phyloP scores from a whole-genome alignment of 352 stramenopile species.

The Blastocystis sp. region DNA sequence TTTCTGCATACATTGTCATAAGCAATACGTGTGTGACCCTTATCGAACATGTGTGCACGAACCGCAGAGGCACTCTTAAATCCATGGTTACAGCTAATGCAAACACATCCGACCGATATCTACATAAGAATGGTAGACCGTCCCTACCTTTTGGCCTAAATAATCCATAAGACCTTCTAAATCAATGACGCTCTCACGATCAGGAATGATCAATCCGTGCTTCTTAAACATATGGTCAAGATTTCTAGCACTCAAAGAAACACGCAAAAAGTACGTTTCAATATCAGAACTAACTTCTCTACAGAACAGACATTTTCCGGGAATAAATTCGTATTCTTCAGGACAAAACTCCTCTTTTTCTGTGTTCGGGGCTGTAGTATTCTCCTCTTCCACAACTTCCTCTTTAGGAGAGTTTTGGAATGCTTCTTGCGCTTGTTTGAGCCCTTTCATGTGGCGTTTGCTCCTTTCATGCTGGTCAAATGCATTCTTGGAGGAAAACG shows the following conservation, averaged over 20 bases:
- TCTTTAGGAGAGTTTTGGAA: slow-evolving; percentile 65
- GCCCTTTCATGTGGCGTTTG: slow-evolving; percentile 79
- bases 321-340: slow-evolving; percentile 31
- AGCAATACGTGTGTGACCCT: slow-evolving; percentile 81
- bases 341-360: not conserved
- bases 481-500: slow-evolving; percentile 74
- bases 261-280: not conserved
- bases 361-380: not conserved
- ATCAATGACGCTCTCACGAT: slow-evolving; percentile 81
- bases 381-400: slow-evolving; percentile 30
- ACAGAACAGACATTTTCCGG: slow-evolving; percentile 43
- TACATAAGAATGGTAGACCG: slow-evolving; percentile 73
- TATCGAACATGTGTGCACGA: slow-evolving; percentile 83
- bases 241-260: slow-evolving; percentile 58
- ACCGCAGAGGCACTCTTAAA: slow-evolving; percentile 78
- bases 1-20: slow-evolving; percentile 73
- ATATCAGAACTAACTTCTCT: not conserved
- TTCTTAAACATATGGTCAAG: slow-evolving; percentile 76
- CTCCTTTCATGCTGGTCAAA: slow-evolving; percentile 77
- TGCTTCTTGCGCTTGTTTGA: slow-evolving; percentile 72
- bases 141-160: slow-evolving; percentile 77
- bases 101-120: slow-evolving; percentile 84
- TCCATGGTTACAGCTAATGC: slow-evolving; percentile 72
- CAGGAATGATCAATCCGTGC: slow-evolving; percentile 85
- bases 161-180: slow-evolving; percentile 78